A percentile compares a stretch with the other conserved stretches of the same genome.
phyloP scores from a whole-genome alignment of 108 stramenopile genomes.

The Cylindrotheca fusiformis region DNA sequence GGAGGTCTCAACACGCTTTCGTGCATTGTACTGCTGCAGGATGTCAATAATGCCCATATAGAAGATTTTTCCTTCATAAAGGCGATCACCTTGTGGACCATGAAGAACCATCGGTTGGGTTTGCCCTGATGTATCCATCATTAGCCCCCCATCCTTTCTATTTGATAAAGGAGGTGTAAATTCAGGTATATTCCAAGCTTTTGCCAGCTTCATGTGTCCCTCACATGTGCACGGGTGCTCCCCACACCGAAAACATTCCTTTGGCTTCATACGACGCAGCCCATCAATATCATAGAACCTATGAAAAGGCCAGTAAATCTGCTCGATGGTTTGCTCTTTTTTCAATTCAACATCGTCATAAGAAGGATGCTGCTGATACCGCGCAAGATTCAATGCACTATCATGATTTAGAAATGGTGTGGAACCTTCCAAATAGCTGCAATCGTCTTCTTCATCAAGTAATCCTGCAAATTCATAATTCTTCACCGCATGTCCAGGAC shows the following conservation, averaged over 20 bases:
- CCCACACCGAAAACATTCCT: constrained; percentile 18
- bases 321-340: constrained; percentile 74
- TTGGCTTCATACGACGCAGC: constrained; percentile 57
- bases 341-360: constrained; percentile 49
- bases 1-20: constrained; percentile 84
- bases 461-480: constrained; percentile 30
- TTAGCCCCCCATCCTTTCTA: constrained; percentile 83
- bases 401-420: constrained; percentile 15
- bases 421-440: constrained; percentile 73
- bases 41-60: constrained; percentile 98
- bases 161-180: constrained; percentile 73
- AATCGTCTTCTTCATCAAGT: constrained; percentile 76
- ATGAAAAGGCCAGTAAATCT: constrained; percentile 89
- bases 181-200: constrained; percentile 42
- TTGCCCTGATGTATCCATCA: constrained; percentile 75
- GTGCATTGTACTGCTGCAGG: constrained; percentile 92
- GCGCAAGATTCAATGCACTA: constrained; percentile 6
- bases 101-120: constrained; percentile 46
- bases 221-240: constrained; percentile 29
- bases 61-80: constrained; percentile 84
- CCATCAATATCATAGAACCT: constrained; percentile 76
- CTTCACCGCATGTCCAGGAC: too few relatives aligned
- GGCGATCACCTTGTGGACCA: constrained; percentile 44
- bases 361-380: constrained; percentile 14
- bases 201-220: constrained; percentile 16